Percentiles rank a stretch among this genome's conserved stretches.
Evolutionary conservation across 331 rosid species (phyloP).

Genomic region (Rhamnella rubrinervis): DNA sequence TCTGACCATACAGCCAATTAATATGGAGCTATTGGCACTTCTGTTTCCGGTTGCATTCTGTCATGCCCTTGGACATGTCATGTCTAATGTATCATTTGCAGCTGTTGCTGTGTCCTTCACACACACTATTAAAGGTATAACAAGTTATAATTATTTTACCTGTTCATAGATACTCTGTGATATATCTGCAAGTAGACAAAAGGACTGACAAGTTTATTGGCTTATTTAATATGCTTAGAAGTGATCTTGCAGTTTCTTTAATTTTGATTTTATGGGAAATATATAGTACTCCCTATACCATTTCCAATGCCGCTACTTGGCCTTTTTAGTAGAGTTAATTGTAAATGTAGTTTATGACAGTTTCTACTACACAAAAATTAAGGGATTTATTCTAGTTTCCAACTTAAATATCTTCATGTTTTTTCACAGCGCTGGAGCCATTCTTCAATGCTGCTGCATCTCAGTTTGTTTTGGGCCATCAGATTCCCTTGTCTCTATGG

Average conservation of each 20-base stretch:
- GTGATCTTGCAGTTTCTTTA: no score
- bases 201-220: not conserved
- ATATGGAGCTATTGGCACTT: constrained; percentile 61
- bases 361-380: not conserved
- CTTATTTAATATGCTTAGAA: not conserved
- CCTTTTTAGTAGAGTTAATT: not conserved
- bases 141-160: not conserved
- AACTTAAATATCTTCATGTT: not conserved
- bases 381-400: not conserved
- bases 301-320: not conserved
- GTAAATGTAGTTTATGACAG: not conserved
- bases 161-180: not conserved
- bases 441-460: constrained; percentile 97
- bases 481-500: constrained; percentile 77
- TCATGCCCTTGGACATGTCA: constrained; percentile 94
- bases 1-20: constrained; percentile 44
- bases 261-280: no score
- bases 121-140: constrained; percentile 80
- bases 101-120: constrained; percentile 98
- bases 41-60: constrained; percentile 79
- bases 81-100: constrained; percentile 92
- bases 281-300: not conserved
- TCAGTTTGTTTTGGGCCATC: constrained; percentile 83
- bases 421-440: constrained; percentile 77
- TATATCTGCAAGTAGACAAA: not conserved